Percentiles rank a stretch among this genome's conserved stretches.
Conservation (phyloP, 768 basidiomycete species). For the Cyclocybe aegerita region DNA sequence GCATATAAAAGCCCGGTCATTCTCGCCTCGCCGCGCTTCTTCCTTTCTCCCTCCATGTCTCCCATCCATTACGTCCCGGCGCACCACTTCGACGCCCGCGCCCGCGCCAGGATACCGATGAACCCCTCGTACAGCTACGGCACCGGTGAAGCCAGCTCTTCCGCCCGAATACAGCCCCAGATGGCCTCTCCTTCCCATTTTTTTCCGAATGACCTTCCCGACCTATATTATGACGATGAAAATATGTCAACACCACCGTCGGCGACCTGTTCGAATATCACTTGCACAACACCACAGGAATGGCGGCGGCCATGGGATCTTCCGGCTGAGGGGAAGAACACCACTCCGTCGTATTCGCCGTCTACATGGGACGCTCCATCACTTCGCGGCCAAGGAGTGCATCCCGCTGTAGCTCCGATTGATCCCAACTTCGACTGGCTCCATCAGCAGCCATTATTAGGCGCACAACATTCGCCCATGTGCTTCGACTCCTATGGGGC, state of each 20-base stretch:
- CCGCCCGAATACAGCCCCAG: slow-evolving; percentile 1
- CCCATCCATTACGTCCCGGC: neutral
- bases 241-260: slow-evolving; percentile 25
- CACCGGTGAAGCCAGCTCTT: slow-evolving; percentile 9
- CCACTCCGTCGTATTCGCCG: slow-evolving; percentile 1
- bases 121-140: slow-evolving; percentile 8
- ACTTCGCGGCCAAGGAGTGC: slow-evolving; percentile 7
- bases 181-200: slow-evolving; percentile 8
- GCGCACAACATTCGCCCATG: slow-evolving; percentile 2
- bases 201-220: slow-evolving; percentile 20
- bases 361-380: slow-evolving; percentile 14
- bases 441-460: slow-evolving; percentile 6
- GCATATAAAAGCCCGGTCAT: slow-evolving; percentile 24
- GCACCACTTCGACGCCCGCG: no score
- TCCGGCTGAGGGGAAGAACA: neutral
- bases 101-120: neutral
- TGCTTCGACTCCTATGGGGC: neutral
- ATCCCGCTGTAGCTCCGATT: slow-evolving; percentile 15
- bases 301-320: slow-evolving; percentile 13
- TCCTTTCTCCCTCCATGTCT: slow-evolving; percentile 12
- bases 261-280: slow-evolving; percentile 23
- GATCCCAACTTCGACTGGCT: slow-evolving; percentile 16
- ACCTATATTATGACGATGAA: slow-evolving; percentile 23
- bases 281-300: slow-evolving; percentile 27
- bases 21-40: slow-evolving; percentile 12